Evolutionary conservation across 2,329 filamentous ascomycete species (phyloP).

Genomic region (Ascochyta koolunga): DNA sequence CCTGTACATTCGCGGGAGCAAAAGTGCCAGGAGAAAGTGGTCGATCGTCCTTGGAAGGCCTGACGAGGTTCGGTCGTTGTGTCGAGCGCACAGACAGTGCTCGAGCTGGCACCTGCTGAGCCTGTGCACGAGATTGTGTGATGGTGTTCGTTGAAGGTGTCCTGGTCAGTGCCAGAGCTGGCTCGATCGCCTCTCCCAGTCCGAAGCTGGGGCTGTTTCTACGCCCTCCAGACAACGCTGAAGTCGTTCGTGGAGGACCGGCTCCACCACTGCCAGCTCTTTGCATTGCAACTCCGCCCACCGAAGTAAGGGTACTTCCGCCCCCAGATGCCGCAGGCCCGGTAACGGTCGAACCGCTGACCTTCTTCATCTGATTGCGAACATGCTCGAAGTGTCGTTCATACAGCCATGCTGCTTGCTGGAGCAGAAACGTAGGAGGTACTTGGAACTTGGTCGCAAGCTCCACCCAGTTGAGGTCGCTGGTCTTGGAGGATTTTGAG

Average conservation of each 20-base stretch:
- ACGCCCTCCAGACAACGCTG: slow-evolving; percentile 62
- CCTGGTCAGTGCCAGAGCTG: slow-evolving; percentile 49
- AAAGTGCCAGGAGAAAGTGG: slow-evolving; percentile 7
- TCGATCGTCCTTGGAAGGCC: slow-evolving; percentile 24
- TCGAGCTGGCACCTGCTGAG: slow-evolving; percentile 32
- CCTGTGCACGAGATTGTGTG: slow-evolving; percentile 47
- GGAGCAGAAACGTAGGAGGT: slow-evolving; percentile 83
- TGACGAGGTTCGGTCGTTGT: slow-evolving; percentile 29
- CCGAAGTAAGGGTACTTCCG: slow-evolving; percentile 51
- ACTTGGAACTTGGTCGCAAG: slow-evolving; percentile 83
- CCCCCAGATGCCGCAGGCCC: slow-evolving; percentile 54
- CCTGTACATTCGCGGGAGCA: slow-evolving; percentile 11
- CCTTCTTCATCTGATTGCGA: slow-evolving; percentile 84
- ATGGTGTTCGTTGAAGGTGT: slow-evolving; percentile 58
- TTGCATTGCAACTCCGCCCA: slow-evolving; percentile 56
- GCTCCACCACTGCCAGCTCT: slow-evolving; percentile 56
- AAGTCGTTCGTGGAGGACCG: slow-evolving; percentile 55
- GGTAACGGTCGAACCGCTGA: slow-evolving; percentile 63
- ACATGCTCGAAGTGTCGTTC: slow-evolving; percentile 90
- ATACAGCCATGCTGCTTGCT: slow-evolving; percentile 93
- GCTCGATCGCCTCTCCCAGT: slow-evolving; percentile 52
- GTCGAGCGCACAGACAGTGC: slow-evolving; percentile 35
- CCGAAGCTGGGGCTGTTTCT: slow-evolving; percentile 62
- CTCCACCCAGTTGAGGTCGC: slow-evolving; percentile 84
- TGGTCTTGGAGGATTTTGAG: slow-evolving; percentile 77